Conservation (phyloP, 192 early-diverging fungal genomes). For the Gaertneriomyces semiglobifer region DNA sequence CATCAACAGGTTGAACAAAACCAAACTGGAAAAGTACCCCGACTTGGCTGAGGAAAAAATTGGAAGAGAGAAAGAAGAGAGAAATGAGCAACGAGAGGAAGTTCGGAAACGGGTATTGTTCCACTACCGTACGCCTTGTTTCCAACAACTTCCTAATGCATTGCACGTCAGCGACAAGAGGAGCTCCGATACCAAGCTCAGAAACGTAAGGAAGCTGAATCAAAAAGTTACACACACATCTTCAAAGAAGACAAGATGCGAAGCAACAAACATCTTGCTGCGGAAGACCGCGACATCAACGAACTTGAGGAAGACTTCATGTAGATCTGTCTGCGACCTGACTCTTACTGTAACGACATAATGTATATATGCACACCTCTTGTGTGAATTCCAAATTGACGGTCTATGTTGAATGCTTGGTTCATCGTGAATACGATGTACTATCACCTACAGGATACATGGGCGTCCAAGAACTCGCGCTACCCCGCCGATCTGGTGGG, state of each 20-base stretch:
- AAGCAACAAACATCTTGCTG: constrained; percentile 26
- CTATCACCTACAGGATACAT: too few species aligned
- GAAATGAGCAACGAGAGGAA: constrained; percentile 30
- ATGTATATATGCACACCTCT: too few species aligned
- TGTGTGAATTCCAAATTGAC: too few species aligned
- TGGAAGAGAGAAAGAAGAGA: constrained; percentile 47
- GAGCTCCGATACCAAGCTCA: constrained; percentile 43
- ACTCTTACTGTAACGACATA: too few species aligned
- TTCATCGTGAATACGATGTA: too few species aligned
- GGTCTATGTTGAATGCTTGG: too few species aligned
- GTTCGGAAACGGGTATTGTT: constrained; percentile 33
- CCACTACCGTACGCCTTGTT: not conserved
- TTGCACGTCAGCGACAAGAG: constrained; percentile 27
- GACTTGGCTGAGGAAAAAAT: constrained; percentile 76
- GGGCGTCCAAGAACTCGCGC: too few species aligned
- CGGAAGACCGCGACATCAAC: constrained; percentile 15
- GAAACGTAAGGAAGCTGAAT: constrained; percentile 36
- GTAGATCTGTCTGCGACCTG: constrained; percentile 17
- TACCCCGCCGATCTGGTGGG: too few species aligned
- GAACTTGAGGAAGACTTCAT: constrained; percentile 50
- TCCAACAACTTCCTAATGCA: constrained; percentile 9
- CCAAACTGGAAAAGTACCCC: constrained; percentile 69
- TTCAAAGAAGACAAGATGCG: constrained; percentile 41
- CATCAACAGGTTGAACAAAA: constrained; percentile 93
- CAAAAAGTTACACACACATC: constrained; percentile 37